Conservation (phyloP, 139 green algal genomes). For the Micractinium conductrix region DNA sequence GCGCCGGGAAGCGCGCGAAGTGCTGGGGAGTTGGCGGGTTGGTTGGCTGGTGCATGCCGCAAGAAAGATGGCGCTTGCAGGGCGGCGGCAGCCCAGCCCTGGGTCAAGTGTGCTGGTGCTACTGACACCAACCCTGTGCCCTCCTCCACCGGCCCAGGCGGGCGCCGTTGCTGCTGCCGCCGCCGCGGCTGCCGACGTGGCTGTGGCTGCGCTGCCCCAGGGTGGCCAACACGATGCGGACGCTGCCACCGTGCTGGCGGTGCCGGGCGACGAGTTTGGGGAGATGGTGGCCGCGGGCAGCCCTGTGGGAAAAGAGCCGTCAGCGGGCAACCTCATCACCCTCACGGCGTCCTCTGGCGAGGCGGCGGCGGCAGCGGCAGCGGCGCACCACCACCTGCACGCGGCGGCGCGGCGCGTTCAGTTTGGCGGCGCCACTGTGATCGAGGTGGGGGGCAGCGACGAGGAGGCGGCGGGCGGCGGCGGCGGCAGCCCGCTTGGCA, state of each 20-base stretch:
- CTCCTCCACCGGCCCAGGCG: neutral
- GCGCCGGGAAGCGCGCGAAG: too few species aligned
- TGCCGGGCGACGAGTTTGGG: constrained; percentile 25
- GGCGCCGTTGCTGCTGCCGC: too few species aligned
- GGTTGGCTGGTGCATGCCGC: too few species aligned
- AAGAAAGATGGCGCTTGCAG: too few species aligned
- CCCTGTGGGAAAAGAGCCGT: neutral
- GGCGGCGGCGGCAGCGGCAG: neutral
- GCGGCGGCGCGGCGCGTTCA: neutral
- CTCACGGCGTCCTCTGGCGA: neutral
- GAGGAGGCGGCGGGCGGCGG: neutral
- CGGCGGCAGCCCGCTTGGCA: neutral
- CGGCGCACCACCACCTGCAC: too few species aligned
- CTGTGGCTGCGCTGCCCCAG: neutral
- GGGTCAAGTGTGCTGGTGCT: too few species aligned
- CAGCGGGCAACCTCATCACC: neutral
- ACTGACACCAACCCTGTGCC: neutral
- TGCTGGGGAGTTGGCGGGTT: too few species aligned
- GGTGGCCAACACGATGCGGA: neutral
- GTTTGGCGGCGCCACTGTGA: constrained; percentile 4
- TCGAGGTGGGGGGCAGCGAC: neutral
- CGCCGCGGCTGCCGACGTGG: neutral
- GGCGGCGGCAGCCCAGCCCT: too few species aligned
- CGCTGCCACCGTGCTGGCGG: neutral
- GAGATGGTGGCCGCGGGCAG: constrained; percentile 19